A percentile compares a stretch with the other conserved stretches of the same genome.
These are phyloP conservation scores for Hemileccinum rubropunctum DNA, from an alignment of 768 basidiomycete species.

Conservation along the genomic window DNA sequence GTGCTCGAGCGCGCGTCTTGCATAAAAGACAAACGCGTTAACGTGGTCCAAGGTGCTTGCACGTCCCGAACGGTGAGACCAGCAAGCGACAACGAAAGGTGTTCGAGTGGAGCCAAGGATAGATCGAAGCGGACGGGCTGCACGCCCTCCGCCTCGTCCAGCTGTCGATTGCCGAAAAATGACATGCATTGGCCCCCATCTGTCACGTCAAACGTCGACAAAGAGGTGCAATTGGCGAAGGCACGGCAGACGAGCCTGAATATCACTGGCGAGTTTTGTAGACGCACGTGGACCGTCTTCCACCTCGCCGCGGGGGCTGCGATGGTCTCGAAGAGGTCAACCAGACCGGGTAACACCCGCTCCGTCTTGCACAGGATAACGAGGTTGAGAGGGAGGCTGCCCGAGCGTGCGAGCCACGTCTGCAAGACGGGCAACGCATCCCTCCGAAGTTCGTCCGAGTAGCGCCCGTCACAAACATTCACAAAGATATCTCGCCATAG, in stretches of 20 bases:
- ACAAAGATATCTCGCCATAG: constrained; percentile 25
- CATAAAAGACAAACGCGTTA: constrained; percentile 25
- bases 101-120: constrained; percentile 10
- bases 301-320: constrained; percentile 14
- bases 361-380: constrained; percentile 19
- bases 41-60: constrained; percentile 12
- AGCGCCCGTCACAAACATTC: constrained; percentile 21
- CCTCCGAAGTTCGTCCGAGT: constrained; percentile 14
- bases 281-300: constrained; percentile 19
- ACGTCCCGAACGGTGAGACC: constrained; percentile 18
- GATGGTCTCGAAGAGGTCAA: constrained; percentile 17
- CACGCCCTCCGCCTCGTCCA: neutral
- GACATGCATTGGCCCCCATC: constrained; percentile 16
- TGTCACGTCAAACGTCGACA: constrained; percentile 19
- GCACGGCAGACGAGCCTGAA: constrained; percentile 5
- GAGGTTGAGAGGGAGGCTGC: constrained; percentile 19
- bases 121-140: constrained; percentile 14
- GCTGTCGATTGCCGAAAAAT: constrained; percentile 1
- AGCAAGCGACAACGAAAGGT: constrained; percentile 19
- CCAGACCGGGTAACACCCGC: constrained; percentile 20
- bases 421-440: constrained; percentile 19
- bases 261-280: constrained; percentile 20
- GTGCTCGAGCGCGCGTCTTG: constrained; percentile 19
- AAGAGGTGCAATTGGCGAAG: constrained; percentile 12
- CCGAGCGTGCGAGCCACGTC: constrained; percentile 23